Base-by-base conservation (phyloP, 805 yeast species). In the Wickerhamomyces canadensis region DNA sequence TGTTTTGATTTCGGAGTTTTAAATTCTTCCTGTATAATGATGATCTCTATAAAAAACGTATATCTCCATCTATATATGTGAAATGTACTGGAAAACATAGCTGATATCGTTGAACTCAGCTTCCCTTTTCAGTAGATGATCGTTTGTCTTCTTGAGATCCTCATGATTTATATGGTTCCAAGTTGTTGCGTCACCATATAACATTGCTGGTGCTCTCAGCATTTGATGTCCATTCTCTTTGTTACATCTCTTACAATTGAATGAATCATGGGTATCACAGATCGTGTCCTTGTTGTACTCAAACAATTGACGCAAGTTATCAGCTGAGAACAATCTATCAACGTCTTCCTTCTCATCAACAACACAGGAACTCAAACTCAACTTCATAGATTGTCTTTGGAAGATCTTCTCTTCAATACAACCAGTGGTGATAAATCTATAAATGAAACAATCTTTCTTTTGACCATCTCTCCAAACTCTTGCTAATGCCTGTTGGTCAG, bases 381-480 rank as follows among this genome's bases (percentile, higher is more conserved):
- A 72, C 54, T 93, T 93, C 84, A 93, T 89, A 4, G 94, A 80
- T 57, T 93, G 98, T 37, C 98, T 68, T 64, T 93, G 98, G 61
- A 84, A 87, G 24, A 93, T 93, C 60, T 93, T 93, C 53, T 91
- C 98, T 54, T 91, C 98, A 37, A 91, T 93, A 2, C 96, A 78
- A 11, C 98, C 98, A 0, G 98, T 88, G 6, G 94, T 75, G 40
- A 91, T 89, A 49, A 93, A 89, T 48, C 98, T 70, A 60, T 93
- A 93, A 28, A 91, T 93, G 53, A 83, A 91, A 65, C 98, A 93
- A 58, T 85, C 95, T 60, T 91, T 93, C 69, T 85, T 91, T 56
- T 91, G 98, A 0, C 98, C 98, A 63, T 93, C 98, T 70, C 98
- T 79, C 98, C 98, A 93, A 5, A 93, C 96, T 60, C 98, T 75